Base-by-base conservation (phyloP, 2,329 filamentous ascomycete species). In the Metarhizium sp. region DNA sequence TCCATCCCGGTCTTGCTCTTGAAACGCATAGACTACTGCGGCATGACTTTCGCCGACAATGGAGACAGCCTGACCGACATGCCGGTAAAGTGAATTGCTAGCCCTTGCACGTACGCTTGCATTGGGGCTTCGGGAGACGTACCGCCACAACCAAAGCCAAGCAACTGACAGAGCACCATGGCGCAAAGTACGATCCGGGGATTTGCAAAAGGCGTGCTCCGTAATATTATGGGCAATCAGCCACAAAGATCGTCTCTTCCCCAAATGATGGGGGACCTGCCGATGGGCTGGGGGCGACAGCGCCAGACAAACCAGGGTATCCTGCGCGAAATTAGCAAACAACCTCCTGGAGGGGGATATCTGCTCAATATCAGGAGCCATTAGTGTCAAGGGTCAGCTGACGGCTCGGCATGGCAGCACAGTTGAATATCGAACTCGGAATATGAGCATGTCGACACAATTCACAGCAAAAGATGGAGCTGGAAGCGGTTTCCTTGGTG, bases 51-150 rank as follows among this genome's bases (percentile, higher is more conserved):
- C 25, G 42, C 7, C n/a, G 8, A 18, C 11, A 11, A 8, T 20
- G 45, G 45, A 18, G 8, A 48, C 20, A 48, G 45, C 8, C 45
- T 10, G 25, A 34, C 32, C 32, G 18, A 14, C 7, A 14, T 5
- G 16, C 11, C n/a, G 29, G n/a, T 10, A 20, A 43, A 34, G 42
- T 52, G 13, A 13, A 51, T 6, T 29, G 54, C 36, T 4, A 45
- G 14, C n/a, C 42, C n/a, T 45, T 42, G 50, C 14, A 40, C 14
- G 34, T 13, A 40, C 34, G 32, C 34, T 43, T 42, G 51, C 29
- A 18, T 34, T 52, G 52, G 54, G 55, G 55, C 55, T 57, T 54
- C 55, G 55, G 52, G 52, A 52, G 49, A 29, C 48, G n/a, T 36
- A 42, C 49, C 49, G 54, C 46, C 46, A 50, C 47, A 36, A 8